These are phyloP conservation scores for Gnomoniopsis sp. DNA, from an alignment of 2,329 filamentous ascomycete genomes.

Conservation along the genomic window DNA sequence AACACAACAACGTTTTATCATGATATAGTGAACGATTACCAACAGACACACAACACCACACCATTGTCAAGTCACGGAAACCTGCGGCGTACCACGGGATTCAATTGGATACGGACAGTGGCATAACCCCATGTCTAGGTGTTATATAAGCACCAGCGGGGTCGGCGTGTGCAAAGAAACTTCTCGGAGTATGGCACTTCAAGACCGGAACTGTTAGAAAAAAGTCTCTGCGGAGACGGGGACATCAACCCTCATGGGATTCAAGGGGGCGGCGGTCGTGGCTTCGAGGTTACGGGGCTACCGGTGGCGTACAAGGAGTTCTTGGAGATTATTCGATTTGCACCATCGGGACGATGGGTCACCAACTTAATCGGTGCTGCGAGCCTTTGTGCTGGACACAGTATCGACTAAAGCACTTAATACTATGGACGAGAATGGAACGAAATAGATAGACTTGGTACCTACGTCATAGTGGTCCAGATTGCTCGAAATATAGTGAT, in stretches of 20 bases:
- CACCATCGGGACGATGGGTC: neutral
- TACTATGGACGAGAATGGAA: neutral
- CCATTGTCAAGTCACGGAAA: slow-evolving; percentile 1
- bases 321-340: neutral
- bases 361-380: neutral
- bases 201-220: neutral
- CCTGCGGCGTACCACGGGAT: neutral
- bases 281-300: too few relatives aligned
- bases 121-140: neutral
- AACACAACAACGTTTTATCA: neutral
- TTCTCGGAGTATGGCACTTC: neutral
- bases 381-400: slow-evolving; percentile 3
- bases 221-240: neutral
- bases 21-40: neutral
- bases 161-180: neutral
- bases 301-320: neutral
- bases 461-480: neutral
- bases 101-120: neutral
- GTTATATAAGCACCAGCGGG: neutral
- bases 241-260: neutral
- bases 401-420: neutral
- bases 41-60: neutral
- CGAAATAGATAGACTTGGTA: neutral
- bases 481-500: neutral
- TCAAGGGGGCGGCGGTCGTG: too few relatives aligned